A percentile compares a stretch with the other conserved stretches of the same genome.
These are phyloP conservation scores for Claviceps lovelessii DNA, from an alignment of 2,329 filamentous ascomycete species.

Conservation along the genomic window DNA sequence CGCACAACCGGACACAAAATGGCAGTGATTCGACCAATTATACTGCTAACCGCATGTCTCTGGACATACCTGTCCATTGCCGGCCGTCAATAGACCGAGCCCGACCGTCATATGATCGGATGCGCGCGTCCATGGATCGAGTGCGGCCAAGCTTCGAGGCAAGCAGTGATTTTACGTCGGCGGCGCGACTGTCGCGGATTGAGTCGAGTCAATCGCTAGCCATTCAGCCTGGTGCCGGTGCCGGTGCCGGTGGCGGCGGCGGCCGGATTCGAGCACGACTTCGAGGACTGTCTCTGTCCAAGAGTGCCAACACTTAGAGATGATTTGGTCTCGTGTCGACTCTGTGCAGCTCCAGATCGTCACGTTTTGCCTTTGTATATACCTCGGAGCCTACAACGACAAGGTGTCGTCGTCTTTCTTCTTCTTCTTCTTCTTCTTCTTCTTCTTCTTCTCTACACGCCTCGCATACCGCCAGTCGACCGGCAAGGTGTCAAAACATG, in stretches of 20 bases:
- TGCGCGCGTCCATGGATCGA: constrained; percentile 76
- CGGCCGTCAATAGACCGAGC: constrained; percentile 52
- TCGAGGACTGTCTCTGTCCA: constrained; percentile 29
- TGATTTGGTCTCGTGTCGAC: constrained; percentile 10
- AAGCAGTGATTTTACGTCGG: constrained; percentile 82
- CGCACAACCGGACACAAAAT: constrained; percentile 70
- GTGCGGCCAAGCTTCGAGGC: constrained; percentile 72
- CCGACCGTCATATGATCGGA: constrained; percentile 75
- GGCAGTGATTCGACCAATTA: constrained; percentile 91
- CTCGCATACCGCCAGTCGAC: background rate
- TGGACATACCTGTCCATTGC: constrained; percentile 20
- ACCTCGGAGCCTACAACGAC: constrained; percentile 10
- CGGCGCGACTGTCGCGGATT: constrained; percentile 67
- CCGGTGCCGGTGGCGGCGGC: background rate
- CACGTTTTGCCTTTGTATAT: constrained; percentile 11
- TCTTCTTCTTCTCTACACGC: background rate
- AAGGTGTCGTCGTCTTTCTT: background rate
- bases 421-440: background rate
- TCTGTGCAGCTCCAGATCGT: constrained; percentile 2
- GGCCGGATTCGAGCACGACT: constrained; percentile 22
- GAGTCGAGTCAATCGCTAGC: constrained; percentile 52
- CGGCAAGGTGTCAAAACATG: background rate
- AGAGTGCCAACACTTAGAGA: constrained; percentile 24
- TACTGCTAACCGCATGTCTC: constrained; percentile 50
- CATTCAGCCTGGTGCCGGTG: constrained; percentile 1